phyloP scores from a whole-genome alignment of 164 flowering plant genomes.

The Tetracentron sinense region DNA sequence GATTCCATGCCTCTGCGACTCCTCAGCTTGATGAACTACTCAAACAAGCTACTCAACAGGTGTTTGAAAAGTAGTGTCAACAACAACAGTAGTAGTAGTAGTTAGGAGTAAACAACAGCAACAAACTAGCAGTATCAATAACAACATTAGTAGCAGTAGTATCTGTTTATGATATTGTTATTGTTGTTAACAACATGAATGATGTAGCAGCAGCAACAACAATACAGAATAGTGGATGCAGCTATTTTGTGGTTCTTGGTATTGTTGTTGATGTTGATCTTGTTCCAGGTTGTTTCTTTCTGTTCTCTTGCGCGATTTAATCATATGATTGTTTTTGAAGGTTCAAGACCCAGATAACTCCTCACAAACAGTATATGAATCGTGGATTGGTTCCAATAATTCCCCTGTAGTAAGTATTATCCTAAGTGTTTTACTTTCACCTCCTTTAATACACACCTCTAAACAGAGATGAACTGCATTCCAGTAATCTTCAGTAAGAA shows the following conservation, averaged over 20 bases:
- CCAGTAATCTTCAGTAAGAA: background rate
- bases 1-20: conserved; percentile 65
- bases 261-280: background rate
- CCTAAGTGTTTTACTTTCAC: background rate
- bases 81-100: background rate
- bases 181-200: background rate
- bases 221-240: background rate
- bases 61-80: conserved; percentile 9
- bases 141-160: background rate
- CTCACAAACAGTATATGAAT: conserved; percentile 54
- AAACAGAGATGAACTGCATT: background rate
- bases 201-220: background rate
- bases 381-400: conserved; percentile 44
- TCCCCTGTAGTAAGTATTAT: conserved; percentile 35
- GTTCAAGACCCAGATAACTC: conserved; percentile 72
- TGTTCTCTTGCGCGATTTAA: background rate
- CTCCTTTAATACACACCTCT: background rate
- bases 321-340: conserved; percentile 30
- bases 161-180: no score
- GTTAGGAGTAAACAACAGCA: no score
- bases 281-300: background rate
- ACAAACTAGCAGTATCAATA: background rate
- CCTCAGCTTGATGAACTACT: conserved; percentile 77
- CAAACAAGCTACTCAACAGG: conserved; percentile 59
- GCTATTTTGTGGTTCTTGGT: no score